Base-by-base conservation (phyloP, 208 protist genomes). In the Leishmania braziliensis region DNA sequence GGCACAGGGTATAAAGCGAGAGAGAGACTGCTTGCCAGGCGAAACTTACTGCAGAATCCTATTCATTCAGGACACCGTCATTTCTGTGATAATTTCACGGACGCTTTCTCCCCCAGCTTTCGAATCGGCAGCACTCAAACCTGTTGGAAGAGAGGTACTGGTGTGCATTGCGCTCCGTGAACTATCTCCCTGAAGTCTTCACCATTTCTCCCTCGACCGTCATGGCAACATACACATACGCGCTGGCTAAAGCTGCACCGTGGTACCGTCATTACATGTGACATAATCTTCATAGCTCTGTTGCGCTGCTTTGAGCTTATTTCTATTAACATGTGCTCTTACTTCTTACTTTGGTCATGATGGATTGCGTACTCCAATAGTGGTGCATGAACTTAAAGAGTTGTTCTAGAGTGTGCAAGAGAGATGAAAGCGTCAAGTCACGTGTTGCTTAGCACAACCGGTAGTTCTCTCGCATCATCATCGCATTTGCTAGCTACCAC, bases 401-500 rank as follows among this genome's bases (percentile, higher is more conserved):
- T 73, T 73, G 26, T 54, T 51, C 3, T 54, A 33, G 8, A 51
- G 43, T 36, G 10, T 54, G 69, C 26, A 39, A 43, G 33, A 36
- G 43, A 18, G n/a, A 50, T 10, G 12, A 58, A 39, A 48, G 5
- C 33, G 51, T 62, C 51, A 76, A 76, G 14, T 23, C 72, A 39
- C 18, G 88, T 88, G 53, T 56, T 82, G 9, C 36, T 36, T 50
- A 80, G 72, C 26, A 80, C 33, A 23, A 72, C 77, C 56, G 48
- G 60, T 26, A 58, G 66, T 14, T 79, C 71, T 16, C 68, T 85
- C 6, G 65, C 63, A 4, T 81, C 79, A 12, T 89, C 83, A 33
- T 91, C 85, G 51, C 78, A 80, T 65, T 43, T 84, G 43, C 77
- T 87, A 65, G 81, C 84, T 72, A 77, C 83, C 26, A 80, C 89